These are phyloP conservation scores for Chalciporus piperatus DNA, from an alignment of 768 basidiomycete species.

Conservation along the genomic window DNA sequence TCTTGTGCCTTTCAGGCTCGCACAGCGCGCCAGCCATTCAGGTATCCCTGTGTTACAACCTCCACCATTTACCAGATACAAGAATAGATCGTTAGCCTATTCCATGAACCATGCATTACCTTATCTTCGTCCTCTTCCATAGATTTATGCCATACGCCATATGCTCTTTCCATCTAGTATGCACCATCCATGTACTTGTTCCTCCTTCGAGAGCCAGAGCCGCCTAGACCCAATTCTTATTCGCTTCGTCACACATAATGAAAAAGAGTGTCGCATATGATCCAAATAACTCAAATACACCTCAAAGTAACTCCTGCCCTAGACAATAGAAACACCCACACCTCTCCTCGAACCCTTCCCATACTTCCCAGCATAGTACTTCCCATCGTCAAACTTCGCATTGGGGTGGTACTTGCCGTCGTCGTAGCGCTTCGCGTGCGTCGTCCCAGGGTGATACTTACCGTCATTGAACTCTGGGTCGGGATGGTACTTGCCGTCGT, in stretches of 20 bases:
- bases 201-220: no score
- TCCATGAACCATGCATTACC: no score
- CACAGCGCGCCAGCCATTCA: no score
- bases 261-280: constrained; percentile 13
- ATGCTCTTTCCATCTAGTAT: no score
- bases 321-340: not conserved
- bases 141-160: no score
- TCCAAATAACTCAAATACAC: constrained; percentile 3
- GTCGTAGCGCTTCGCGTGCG: not conserved
- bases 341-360: not conserved
- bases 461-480: not conserved
- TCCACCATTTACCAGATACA: no score
- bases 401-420: constrained; percentile 2
- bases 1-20: no score
- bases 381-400: constrained; percentile 4
- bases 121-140: no score
- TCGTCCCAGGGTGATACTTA: not conserved
- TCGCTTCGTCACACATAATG: not conserved
- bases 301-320: not conserved
- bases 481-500: constrained; percentile 5
- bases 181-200: no score
- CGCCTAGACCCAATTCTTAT: no score
- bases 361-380: constrained; percentile 8
- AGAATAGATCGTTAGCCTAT: no score
- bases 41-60: no score